A percentile compares a stretch with the other conserved stretches of the same genome.
These are phyloP conservation scores for Jamesozyma piceae DNA, from an alignment of 805 yeast genomes.

Conservation along the genomic window DNA sequence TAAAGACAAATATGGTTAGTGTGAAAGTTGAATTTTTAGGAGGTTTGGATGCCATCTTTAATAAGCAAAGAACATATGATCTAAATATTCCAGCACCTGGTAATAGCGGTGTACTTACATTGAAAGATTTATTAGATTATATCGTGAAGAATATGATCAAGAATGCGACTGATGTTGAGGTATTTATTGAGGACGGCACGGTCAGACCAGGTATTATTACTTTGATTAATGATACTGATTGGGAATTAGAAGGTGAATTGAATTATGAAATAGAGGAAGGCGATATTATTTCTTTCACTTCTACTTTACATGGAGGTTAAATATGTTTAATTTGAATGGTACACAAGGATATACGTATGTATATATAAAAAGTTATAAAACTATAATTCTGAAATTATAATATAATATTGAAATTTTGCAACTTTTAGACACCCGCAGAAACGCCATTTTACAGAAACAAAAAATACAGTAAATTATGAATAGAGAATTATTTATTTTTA, in stretches of 20 bases:
- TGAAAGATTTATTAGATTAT: conserved; percentile 45
- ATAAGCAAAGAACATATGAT: conserved; percentile 45
- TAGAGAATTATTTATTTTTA: neutral
- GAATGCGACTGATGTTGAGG: conserved; percentile 54
- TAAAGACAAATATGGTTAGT: conserved; percentile 20
- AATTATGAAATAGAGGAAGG: conserved; percentile 65
- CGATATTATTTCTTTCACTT: conserved; percentile 78
- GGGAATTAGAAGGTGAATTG: conserved; percentile 91
- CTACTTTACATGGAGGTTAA: conserved; percentile 91
- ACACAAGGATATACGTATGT: neutral
- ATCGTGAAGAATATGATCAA: conserved; percentile 47
- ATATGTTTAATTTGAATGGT: no score
- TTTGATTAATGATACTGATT: conserved; percentile 85
- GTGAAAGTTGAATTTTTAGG: conserved; percentile 48
- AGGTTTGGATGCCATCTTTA: conserved; percentile 76
- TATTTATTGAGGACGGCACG: conserved; percentile 72
- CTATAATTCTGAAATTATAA: no score
- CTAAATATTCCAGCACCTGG: conserved; percentile 39
- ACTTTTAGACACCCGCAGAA: no score
- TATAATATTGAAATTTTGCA: no score
- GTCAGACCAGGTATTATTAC: conserved; percentile 90
- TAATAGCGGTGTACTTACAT: conserved; percentile 16
- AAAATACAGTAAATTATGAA: neutral
- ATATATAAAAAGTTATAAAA: neutral
- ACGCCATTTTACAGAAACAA: no score